Evolutionary conservation across 805 yeast genomes (phyloP).

Genomic region (Zygosaccharomyces rouxii): DNA sequence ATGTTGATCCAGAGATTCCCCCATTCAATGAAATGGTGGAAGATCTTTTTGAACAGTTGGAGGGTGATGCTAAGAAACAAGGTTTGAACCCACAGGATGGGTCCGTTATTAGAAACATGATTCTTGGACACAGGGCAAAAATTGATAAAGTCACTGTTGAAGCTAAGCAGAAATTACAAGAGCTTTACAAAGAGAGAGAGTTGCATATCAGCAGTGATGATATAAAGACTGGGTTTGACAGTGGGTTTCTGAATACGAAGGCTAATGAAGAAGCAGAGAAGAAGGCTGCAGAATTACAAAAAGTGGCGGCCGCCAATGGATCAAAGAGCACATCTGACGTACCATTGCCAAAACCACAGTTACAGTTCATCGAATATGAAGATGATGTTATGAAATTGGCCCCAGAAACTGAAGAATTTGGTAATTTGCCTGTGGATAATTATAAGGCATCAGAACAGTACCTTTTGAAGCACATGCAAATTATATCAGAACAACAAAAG

Average conservation of each 20-base stretch:
- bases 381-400: slow-evolving; percentile 51
- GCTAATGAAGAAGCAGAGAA: slow-evolving; percentile 22
- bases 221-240: slow-evolving; percentile 86
- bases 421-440: slow-evolving; percentile 49
- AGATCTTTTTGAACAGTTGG: slow-evolving; percentile 76
- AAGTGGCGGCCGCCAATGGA: slow-evolving; percentile 18
- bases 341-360: slow-evolving; percentile 19
- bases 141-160: slow-evolving; percentile 61
- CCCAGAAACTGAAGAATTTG: slow-evolving; percentile 62
- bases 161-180: slow-evolving; percentile 62
- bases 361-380: slow-evolving; percentile 27
- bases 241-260: slow-evolving; percentile 70
- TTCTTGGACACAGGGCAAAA: slow-evolving; percentile 59
- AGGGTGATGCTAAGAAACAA: slow-evolving; percentile 50
- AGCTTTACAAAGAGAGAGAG: slow-evolving; percentile 65
- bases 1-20: slow-evolving; percentile 46
- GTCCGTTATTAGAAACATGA: slow-evolving; percentile 36
- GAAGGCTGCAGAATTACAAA: slow-evolving; percentile 8
- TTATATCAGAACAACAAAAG: slow-evolving; percentile 78
- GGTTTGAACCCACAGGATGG: slow-evolving; percentile 43
- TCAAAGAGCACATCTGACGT: slow-evolving; percentile 29
- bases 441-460: slow-evolving; percentile 48
- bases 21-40: slow-evolving; percentile 91
- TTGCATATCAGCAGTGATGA: slow-evolving; percentile 84
- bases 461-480: slow-evolving; percentile 55